Conservation (phyloP, 345 rosid genomes). For the Sisymbrium irio region DNA sequence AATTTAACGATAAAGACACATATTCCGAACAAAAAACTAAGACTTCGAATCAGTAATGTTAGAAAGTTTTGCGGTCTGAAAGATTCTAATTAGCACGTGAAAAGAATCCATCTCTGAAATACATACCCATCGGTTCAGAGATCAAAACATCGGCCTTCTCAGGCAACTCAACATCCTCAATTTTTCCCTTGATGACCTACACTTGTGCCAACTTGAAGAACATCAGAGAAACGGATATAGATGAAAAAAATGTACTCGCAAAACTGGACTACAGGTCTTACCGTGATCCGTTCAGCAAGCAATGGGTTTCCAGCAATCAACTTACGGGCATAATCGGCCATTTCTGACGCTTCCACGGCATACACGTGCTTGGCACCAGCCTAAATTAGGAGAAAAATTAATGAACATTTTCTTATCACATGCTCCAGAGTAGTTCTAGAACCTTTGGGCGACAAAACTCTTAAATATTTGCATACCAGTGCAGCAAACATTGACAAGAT, state of each 20-base stretch:
- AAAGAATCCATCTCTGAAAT: slow-evolving; percentile 7
- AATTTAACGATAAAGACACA: not conserved
- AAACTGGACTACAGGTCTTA: slow-evolving; percentile 31
- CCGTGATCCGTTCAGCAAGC: slow-evolving; percentile 76
- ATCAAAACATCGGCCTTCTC: slow-evolving; percentile 93
- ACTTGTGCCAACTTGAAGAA: slow-evolving; percentile 2
- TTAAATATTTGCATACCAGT: slow-evolving; percentile 47
- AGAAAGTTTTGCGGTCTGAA: not conserved
- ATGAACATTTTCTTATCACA: too few species aligned
- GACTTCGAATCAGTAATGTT: slow-evolving; percentile 1
- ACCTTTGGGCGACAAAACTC: not conserved
- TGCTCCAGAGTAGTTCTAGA: not conserved
- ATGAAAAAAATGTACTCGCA: not conserved
- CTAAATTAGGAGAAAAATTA: too few species aligned
- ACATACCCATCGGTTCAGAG: slow-evolving; percentile 96
- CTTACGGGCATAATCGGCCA: slow-evolving; percentile 92
- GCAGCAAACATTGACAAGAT: slow-evolving; percentile 95
- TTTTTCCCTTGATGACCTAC: slow-evolving; percentile 91
- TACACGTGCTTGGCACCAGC: slow-evolving; percentile 99
- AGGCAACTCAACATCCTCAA: slow-evolving; percentile 91
- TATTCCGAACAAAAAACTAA: not conserved
- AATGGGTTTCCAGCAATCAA: slow-evolving; percentile 88
- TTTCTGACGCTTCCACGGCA: slow-evolving; percentile 98
- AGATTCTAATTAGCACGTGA: slow-evolving; percentile 17
- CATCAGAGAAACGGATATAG: slow-evolving; percentile 6